These are phyloP conservation scores for Cyberlindnera samutprakarnensis DNA, from an alignment of 805 yeast species.

Conservation along the genomic window DNA sequence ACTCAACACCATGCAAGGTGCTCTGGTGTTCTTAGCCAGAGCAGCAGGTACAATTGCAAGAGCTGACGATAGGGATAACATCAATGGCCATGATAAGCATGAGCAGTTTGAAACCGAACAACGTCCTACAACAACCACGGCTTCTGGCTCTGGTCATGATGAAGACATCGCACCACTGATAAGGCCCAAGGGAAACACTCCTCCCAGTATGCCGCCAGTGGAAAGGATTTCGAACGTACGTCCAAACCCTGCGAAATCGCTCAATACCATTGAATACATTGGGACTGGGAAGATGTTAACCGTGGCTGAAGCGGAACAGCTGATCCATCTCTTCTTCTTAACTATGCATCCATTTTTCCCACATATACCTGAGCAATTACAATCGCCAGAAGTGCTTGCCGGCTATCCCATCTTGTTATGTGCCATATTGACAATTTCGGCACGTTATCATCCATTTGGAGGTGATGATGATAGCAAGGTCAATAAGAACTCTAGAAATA, in stretches of 20 bases:
- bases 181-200: conserved; percentile 18
- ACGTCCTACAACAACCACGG: not conserved
- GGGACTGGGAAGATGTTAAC: conserved; percentile 49
- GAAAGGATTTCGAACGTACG: conserved; percentile 25
- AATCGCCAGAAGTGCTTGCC: conserved; percentile 55
- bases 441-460: conserved; percentile 64
- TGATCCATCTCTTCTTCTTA: conserved; percentile 57
- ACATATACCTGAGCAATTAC: conserved; percentile 69
- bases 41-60: conserved; percentile 73
- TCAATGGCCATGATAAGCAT: conserved; percentile 44
- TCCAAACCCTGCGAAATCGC: conserved; percentile 28
- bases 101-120: conserved; percentile 35
- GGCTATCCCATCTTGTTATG: conserved; percentile 77
- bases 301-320: conserved; percentile 50
- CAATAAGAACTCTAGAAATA: conserved; percentile 33
- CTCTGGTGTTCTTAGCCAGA: conserved; percentile 64
- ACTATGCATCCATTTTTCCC: conserved; percentile 91
- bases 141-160: conserved; percentile 3
- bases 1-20: conserved; percentile 41
- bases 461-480: conserved; percentile 24
- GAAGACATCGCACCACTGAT: conserved; percentile 22
- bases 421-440: conserved; percentile 71
- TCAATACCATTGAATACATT: conserved; percentile 60
- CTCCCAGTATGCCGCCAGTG: conserved; percentile 22
- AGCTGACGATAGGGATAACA: conserved; percentile 57